These are phyloP conservation scores for grape (Vitis vinifera) DNA, from an alignment of 164 flowering plant species.

Conservation along the genomic window ASM3070453v1 NC_081819.1:14203001-14203500, in stretches of 20 bases:
- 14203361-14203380: slow-evolving; percentile 40
- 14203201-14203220: slow-evolving; percentile 24
- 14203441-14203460: not conserved
- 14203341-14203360: slow-evolving; percentile 53
- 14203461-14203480: not conserved
- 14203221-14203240: slow-evolving; percentile 24
- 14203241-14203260: slow-evolving; percentile 34
- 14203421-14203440: too few species aligned
- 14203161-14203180: slow-evolving; percentile 40
- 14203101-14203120: slow-evolving; percentile 59
- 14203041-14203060: slow-evolving; percentile 57
- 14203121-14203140: slow-evolving; percentile 63
- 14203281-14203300: slow-evolving; percentile 53
- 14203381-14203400: slow-evolving; percentile 46
- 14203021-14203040: slow-evolving; percentile 34
- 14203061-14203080: slow-evolving; percentile 41
- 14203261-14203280: slow-evolving; percentile 55
- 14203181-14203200: slow-evolving; percentile 80
- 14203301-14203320: slow-evolving; percentile 44
- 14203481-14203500: not conserved
- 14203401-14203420: not conserved
- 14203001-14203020: slow-evolving; percentile 45
- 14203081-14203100: slow-evolving; percentile 37
- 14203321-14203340: slow-evolving; percentile 77
- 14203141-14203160: slow-evolving; percentile 51